Conservation (phyloP, 1,284 basidiomycete species). For the Peniophora sp. region DNA sequence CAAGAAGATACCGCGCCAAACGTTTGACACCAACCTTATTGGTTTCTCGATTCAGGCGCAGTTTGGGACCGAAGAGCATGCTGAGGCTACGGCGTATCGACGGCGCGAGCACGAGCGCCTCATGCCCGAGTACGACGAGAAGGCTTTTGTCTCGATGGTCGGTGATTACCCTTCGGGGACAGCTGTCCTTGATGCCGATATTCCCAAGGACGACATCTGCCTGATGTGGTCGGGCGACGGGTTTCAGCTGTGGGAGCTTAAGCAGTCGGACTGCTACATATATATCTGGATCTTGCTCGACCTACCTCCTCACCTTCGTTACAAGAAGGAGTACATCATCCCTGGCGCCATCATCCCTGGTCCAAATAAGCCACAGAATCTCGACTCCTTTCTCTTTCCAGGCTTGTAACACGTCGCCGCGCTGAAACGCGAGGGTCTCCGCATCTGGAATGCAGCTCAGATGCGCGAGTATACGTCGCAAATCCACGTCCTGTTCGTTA, state of each 20-base stretch:
- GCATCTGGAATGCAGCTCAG: conserved; percentile 14
- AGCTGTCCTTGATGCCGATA: not conserved
- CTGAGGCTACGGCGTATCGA: not conserved
- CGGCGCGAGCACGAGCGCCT: not conserved
- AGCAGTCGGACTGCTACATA: conserved; percentile 8
- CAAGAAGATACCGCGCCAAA: not conserved
- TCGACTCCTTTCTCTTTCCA: conserved; percentile 6
- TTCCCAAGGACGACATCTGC: not conserved
- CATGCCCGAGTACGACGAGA: not conserved
- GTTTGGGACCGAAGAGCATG: not conserved
- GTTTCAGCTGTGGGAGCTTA: not conserved
- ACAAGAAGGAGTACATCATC: conserved; percentile 6
- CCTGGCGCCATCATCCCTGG: conserved; percentile 6
- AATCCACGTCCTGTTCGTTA: conserved; percentile 12
- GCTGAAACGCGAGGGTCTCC: conserved; percentile 16
- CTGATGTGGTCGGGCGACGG: not conserved
- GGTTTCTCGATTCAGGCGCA: not conserved
- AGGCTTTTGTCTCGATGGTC: not conserved
- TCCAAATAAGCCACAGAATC: conserved; percentile 5
- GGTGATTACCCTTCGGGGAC: not conserved
- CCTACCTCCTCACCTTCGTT: conserved; percentile 3
- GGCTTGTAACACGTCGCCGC: conserved; percentile 10
- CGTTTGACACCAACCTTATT: not conserved
- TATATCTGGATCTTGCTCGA: conserved; percentile 7
- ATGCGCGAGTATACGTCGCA: conserved; percentile 2